Conservation (phyloP, 495 filamentous ascomycete species). For the Hypomontagnella monticulosa region DNA sequence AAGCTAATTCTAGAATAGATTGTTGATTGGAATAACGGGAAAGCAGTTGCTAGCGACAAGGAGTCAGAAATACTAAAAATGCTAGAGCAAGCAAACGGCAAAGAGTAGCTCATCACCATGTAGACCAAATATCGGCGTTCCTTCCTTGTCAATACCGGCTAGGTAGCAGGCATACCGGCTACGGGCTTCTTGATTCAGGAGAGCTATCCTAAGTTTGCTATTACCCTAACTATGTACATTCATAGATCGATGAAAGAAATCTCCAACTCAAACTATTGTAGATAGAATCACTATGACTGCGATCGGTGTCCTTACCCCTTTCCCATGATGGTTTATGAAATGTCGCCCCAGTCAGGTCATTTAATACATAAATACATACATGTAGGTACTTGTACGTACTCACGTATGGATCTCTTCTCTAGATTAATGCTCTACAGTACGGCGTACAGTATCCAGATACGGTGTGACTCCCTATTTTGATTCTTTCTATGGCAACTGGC, state of each 20-base stretch:
- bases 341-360: no score
- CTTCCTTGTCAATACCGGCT: neutral
- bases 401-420: no score
- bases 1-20: constrained; percentile 56
- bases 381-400: no score
- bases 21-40: constrained; percentile 95
- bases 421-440: no score
- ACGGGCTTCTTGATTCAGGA: neutral
- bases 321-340: no score
- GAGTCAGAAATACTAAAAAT: constrained; percentile 87
- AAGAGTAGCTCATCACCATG: constrained; percentile 9
- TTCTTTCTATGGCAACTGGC: no score
- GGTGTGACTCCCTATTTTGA: no score
- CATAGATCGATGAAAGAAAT: neutral
- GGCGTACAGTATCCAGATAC: no score
- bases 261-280: neutral
- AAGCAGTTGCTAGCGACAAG: constrained; percentile 75
- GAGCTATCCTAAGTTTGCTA: neutral
- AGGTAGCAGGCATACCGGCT: neutral
- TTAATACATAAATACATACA: no score
- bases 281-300: no score
- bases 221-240: neutral
- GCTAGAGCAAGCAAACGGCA: constrained; percentile 53
- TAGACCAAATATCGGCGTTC: neutral
- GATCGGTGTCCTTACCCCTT: no score